Evolutionary conservation across 106 monocot genomes (phyloP), one percentile per base, ranked within the genome.

Genomic region (Narthecium ossifragum): DNA sequence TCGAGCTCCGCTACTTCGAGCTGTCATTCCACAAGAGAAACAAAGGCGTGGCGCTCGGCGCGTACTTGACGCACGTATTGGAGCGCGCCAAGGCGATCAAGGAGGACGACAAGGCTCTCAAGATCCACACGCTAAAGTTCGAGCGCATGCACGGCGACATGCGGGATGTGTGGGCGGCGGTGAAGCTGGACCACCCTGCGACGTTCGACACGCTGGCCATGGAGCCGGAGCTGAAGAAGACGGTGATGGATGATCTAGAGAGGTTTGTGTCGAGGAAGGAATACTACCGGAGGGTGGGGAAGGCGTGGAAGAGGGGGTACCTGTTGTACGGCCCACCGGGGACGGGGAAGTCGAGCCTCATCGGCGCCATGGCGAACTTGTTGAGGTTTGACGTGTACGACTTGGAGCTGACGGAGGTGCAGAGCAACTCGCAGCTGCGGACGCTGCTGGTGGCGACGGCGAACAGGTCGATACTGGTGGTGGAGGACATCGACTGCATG

Each of bases 401-500:
- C 45, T 31, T 76, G 18, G 76, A 76, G 52, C 64, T 76, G 15
- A 54, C 63, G 3, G 73, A 68, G 25, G 73, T 79, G 1, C 22
- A 12, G 2, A 31, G 64, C 50, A 79, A 79, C 43, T 32, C 57
- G 12, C 15, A 34, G 5, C 68, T 79, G 0, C 38, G 73, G 14
- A 43, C 22, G 10, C 47, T 73, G 41, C 36, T 79, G 27, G 31
- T 79, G 17, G 57, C 55, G 1, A 79, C 73, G 53, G 22, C 59
- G n/a, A 73, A 63, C 59, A 47, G 68, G 5, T 73, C 78, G 15
- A 73, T 79, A 22, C 49, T 79, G 6, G 73, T 79, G 3, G 57
- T 79, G 3, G 78, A 79, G 66, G 78, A 79, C 53, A 69, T 73
- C 34, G 78, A 79, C 58, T 79, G 78, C 73, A 26, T 63, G 1